Percentiles rank a stretch among this genome's conserved stretches.
These are phyloP conservation scores for Macrolepiota albuminosa DNA, from an alignment of 768 basidiomycete genomes.

Conservation along the genomic window DNA sequence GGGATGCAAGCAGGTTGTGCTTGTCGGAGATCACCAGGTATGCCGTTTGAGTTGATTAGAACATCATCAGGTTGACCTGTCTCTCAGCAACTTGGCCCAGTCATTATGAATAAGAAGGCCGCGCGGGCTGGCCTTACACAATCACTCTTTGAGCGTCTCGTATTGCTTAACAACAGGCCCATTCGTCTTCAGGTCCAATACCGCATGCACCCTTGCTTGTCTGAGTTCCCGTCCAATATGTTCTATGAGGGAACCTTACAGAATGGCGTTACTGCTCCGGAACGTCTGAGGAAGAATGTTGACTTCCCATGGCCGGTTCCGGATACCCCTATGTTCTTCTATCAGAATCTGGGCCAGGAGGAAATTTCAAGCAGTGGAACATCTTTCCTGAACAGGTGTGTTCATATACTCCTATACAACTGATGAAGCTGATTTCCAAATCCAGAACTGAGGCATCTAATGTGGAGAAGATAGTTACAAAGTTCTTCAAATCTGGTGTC, in stretches of 20 bases:
- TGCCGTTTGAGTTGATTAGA: not conserved
- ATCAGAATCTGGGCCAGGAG: slow-evolving; percentile 98
- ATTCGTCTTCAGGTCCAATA: slow-evolving; percentile 99
- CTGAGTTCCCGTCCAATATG: slow-evolving; percentile 99
- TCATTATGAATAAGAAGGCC: slow-evolving; percentile 99
- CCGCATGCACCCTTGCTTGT: slow-evolving; percentile 99
- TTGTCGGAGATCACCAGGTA: slow-evolving; percentile 90
- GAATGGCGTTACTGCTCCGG: slow-evolving; percentile 98
- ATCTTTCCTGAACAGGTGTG: slow-evolving; percentile 90
- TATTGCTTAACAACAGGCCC: slow-evolving; percentile 91
- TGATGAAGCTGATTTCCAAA: not conserved
- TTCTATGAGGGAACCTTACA: slow-evolving; percentile 99
- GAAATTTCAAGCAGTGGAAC: slow-evolving; percentile 99
- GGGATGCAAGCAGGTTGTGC: slow-evolving; percentile 97
- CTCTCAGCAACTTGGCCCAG: slow-evolving; percentile 91
- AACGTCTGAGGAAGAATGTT: slow-evolving; percentile 94
- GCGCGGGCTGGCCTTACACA: slow-evolving; percentile 98
- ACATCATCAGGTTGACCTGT: not conserved
- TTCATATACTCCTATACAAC: not conserved
- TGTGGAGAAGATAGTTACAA: slow-evolving; percentile 99
- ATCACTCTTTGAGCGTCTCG: slow-evolving; percentile 96
- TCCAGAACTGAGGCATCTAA: slow-evolving; percentile 94
- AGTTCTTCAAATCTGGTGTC: slow-evolving; percentile 99
- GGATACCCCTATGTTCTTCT: slow-evolving; percentile 99
- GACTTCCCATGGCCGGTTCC: slow-evolving; percentile 99